Conservation (phyloP, 1,284 basidiomycete genomes). For the Ganoderma resinaceum region DNA sequence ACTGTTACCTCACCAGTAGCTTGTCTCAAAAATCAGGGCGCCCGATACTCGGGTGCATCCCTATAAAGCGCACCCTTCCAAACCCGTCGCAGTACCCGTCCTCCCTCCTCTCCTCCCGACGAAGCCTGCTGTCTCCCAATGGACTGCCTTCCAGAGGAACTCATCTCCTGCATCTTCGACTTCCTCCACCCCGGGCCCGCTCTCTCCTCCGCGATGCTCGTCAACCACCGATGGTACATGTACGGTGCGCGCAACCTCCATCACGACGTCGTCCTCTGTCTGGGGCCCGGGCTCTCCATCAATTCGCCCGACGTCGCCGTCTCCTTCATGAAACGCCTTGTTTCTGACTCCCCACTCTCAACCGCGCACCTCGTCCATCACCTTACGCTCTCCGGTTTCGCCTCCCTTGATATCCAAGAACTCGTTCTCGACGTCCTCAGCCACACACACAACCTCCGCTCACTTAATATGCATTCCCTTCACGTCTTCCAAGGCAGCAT, state of each 20-base stretch:
- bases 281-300: conserved; percentile 18
- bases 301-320: conserved; percentile 19
- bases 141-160: conserved; percentile 31
- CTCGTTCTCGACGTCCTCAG: conserved; percentile 27
- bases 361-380: conserved; percentile 32
- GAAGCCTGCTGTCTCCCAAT: conserved; percentile 12
- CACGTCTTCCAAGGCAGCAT: conserved; percentile 13
- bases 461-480: conserved; percentile 27
- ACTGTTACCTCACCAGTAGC: conserved; percentile 16
- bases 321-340: conserved; percentile 28
- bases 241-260: conserved; percentile 32
- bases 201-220: conserved; percentile 28
- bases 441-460: conserved; percentile 27
- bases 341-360: conserved; percentile 24
- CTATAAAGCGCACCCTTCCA: conserved; percentile 5
- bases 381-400: conserved; percentile 25
- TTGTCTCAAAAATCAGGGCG: conserved; percentile 4
- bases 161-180: conserved; percentile 30
- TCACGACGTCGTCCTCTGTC: conserved; percentile 22
- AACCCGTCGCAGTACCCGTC: background rate
- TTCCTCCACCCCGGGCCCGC: conserved; percentile 17
- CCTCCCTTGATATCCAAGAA: conserved; percentile 18
- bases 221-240: conserved; percentile 29
- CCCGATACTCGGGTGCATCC: conserved; percentile 1
- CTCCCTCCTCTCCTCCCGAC: background rate